Conservation (phyloP, 352 stramenopile genomes). For the Elongisporangium undulatum region DNA sequence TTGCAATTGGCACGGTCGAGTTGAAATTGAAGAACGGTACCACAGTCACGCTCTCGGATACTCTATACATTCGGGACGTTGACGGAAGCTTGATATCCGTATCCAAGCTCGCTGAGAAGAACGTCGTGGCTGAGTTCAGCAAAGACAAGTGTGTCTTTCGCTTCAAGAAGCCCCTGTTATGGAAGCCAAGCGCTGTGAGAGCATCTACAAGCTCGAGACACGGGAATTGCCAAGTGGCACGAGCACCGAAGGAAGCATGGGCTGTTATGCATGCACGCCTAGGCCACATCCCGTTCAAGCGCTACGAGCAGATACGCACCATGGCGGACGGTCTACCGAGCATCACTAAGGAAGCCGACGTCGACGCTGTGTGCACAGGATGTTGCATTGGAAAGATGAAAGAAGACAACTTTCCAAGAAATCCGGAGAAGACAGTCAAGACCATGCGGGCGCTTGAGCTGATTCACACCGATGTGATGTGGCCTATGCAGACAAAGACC, state of each 20-base stretch:
- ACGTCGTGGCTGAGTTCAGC: constrained; percentile 9
- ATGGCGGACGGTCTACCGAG: constrained; percentile 8
- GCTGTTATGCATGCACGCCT: constrained; percentile 6
- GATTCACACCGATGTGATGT: constrained; percentile 13
- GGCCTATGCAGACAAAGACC: constrained; percentile 12
- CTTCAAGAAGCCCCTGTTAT: constrained; percentile 6
- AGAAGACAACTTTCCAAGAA: constrained; percentile 1
- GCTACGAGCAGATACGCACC: constrained; percentile 7
- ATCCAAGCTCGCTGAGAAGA: constrained; percentile 11
- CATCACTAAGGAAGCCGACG: neutral
- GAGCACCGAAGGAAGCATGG: constrained; percentile 7
- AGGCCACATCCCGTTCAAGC: constrained; percentile 11
- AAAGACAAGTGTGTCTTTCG: constrained; percentile 12
- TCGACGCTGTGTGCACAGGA: neutral
- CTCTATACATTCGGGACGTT: constrained; percentile 13
- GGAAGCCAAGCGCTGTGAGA: constrained; percentile 11
- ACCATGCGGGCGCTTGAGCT: constrained; percentile 8
- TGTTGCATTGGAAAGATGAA: constrained; percentile 3
- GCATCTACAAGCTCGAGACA: constrained; percentile 15
- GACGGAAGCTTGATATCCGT: constrained; percentile 13
- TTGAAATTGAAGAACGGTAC: constrained; percentile 10
- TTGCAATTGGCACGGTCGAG: constrained; percentile 10
- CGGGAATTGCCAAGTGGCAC: constrained; percentile 3
- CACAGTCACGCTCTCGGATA: constrained; percentile 5
- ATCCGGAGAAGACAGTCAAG: constrained; percentile 10